Conservation (phyloP, 208 protist species). For the Trypanosoma lewisi region DNA sequence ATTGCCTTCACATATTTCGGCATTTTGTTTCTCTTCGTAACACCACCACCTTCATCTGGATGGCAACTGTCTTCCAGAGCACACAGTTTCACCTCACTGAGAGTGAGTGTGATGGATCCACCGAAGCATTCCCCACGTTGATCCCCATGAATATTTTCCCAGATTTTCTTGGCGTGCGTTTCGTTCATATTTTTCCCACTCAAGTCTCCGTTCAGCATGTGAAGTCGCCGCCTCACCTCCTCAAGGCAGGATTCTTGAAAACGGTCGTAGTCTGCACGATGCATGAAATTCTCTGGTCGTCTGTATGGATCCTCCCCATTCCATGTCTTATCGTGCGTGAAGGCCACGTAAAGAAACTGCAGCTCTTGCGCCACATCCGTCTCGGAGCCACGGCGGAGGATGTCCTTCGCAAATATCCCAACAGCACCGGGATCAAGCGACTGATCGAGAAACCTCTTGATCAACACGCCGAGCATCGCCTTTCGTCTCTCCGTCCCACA, state of each 20-base stretch:
- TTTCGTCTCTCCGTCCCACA: slow-evolving; percentile 5
- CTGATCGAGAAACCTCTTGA: slow-evolving; percentile 18
- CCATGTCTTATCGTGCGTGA: slow-evolving; percentile 9
- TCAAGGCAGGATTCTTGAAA: slow-evolving; percentile 15
- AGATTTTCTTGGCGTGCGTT: slow-evolving; percentile 1
- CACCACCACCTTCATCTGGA: not conserved
- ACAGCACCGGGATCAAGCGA: slow-evolving; percentile 12
- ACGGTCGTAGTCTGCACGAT: not conserved
- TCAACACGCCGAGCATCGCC: slow-evolving; percentile 6
- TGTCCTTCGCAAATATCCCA: slow-evolving; percentile 15
- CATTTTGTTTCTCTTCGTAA: not conserved
- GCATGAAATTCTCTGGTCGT: slow-evolving; percentile 12
- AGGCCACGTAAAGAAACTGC: slow-evolving; percentile 14
- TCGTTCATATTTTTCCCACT: slow-evolving; percentile 5
- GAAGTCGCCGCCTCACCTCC: slow-evolving; percentile 13
- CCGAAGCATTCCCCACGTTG: slow-evolving; percentile 15
- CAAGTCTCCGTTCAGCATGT: slow-evolving; percentile 10
- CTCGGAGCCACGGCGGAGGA: slow-evolving; percentile 7
- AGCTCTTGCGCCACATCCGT: slow-evolving; percentile 6
- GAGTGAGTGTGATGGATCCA: slow-evolving; percentile 4
- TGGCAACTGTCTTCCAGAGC: not conserved
- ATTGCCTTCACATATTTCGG: slow-evolving; percentile 6
- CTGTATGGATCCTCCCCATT: slow-evolving; percentile 14
- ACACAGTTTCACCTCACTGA: slow-evolving; percentile 1
- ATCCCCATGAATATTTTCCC: slow-evolving; percentile 19